Conservation (phyloP, 1,139 yeast species). For the Lodderomyces pseudojiufengensis region DNA sequence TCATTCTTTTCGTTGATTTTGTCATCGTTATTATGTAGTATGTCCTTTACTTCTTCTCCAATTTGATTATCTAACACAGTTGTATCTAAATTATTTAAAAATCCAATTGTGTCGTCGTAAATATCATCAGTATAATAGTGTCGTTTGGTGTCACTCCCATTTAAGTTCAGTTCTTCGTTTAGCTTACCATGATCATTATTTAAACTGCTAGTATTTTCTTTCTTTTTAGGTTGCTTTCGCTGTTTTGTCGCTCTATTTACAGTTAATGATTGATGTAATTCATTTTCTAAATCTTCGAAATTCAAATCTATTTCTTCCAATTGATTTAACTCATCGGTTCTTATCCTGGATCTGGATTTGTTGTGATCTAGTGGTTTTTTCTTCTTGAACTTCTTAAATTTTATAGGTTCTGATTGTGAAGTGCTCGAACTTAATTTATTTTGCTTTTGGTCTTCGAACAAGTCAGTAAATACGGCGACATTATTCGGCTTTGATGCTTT, state of each 20-base stretch:
- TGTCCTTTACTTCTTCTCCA: no score
- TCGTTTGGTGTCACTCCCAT: conserved; percentile 8
- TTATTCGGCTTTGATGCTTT: conserved; percentile 2
- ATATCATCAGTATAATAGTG: conserved; percentile 20
- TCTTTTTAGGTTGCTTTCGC: no score
- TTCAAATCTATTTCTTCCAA: conserved; percentile 27
- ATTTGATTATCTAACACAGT: conserved; percentile 6
- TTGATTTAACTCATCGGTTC: conserved; percentile 25
- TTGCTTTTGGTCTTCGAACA: conserved; percentile 25
- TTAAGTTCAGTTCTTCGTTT: no score
- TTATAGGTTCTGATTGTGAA: conserved; percentile 21
- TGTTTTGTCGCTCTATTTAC: conserved; percentile 39
- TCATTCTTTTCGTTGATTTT: background rate
- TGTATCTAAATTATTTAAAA: conserved; percentile 40
- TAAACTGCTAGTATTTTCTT: conserved; percentile 21
- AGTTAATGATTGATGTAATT: conserved; percentile 42
- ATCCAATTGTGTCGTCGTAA: conserved; percentile 54
- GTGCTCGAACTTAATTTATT: conserved; percentile 40
- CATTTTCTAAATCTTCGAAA: conserved; percentile 42
- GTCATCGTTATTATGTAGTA: background rate
- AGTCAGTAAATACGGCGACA: conserved; percentile 10
- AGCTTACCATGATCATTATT: no score
- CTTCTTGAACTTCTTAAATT: conserved; percentile 47
- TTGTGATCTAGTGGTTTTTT: conserved; percentile 15
- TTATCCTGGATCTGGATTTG: conserved; percentile 13